A percentile compares a stretch with the other conserved stretches of the same genome.
phyloP scores from a whole-genome alignment of 805 yeast species.

The Starmerella geochares region DNA sequence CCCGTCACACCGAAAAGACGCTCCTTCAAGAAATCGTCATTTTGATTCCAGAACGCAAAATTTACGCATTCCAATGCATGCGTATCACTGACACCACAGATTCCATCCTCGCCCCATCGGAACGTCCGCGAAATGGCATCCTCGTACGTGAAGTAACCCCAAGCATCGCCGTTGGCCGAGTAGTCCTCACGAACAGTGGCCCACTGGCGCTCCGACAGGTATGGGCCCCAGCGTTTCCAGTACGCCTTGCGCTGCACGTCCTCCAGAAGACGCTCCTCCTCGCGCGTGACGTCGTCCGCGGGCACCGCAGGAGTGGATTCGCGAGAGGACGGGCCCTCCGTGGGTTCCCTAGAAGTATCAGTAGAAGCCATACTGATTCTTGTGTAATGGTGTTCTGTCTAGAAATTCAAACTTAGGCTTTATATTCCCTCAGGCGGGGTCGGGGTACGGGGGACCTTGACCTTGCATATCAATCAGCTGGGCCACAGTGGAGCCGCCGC shows the following conservation, averaged over 20 bases:
- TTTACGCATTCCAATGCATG: constrained; percentile 66
- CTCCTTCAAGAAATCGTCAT: constrained; percentile 76
- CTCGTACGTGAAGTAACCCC: constrained; percentile 81
- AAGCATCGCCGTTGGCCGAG: constrained; percentile 76
- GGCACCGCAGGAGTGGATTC: constrained; percentile 9
- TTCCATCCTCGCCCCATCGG: constrained; percentile 94
- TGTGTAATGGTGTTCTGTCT: background rate
- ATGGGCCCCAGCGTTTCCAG: constrained; percentile 89
- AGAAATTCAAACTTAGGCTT: background rate
- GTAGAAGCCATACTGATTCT: background rate
- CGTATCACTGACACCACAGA: constrained; percentile 80
- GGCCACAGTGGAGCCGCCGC: background rate
- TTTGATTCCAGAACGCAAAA: constrained; percentile 86
- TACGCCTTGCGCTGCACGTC: constrained; percentile 39
- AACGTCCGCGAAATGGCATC: constrained; percentile 71
- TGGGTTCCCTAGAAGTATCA: background rate
- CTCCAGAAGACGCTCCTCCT: constrained; percentile 38
- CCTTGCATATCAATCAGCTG: background rate
- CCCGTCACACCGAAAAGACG: constrained; percentile 82
- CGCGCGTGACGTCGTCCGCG: constrained; percentile 19
- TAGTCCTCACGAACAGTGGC: constrained; percentile 66
- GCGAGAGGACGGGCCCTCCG: constrained; percentile 6
- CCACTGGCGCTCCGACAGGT: constrained; percentile 81
- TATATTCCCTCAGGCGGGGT: background rate
- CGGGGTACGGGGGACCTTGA: background rate